Base-by-base conservation (phyloP, 2,329 filamentous ascomycete species). In the Stagonosporopsis chrysanthemi region DNA sequence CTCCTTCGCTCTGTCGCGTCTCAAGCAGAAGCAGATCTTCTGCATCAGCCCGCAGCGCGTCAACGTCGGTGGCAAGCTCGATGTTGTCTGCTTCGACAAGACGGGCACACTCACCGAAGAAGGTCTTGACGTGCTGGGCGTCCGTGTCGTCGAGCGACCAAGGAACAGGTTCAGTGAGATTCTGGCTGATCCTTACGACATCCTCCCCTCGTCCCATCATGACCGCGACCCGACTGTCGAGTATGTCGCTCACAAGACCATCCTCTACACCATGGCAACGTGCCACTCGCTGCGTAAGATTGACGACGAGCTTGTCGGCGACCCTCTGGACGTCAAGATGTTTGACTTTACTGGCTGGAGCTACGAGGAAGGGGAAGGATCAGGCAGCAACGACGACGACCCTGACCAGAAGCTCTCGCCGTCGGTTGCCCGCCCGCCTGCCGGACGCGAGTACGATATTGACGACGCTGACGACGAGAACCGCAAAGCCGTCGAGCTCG, bases 71-170 rank as follows among this genome's bases (percentile, higher is more conserved):
- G 95, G 96, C 46, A 98, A 98, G 76, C 80, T 99, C 4, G 95
- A 99, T 72, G 86, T 98, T 11, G 90, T 99, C 79, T 97, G 94
- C 77, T 99, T 99, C 64, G 95, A 99, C 79, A 99, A 99, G 79
- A 99, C 95, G 0, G 95, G 95, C n/a, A 99, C 95, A 0, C 80
- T 99, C 51, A 99, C 95, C 0, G 95, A 98, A 76, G 95, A 99
- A 75, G 95, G 95, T 0, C 80, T 99, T 39, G 96, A 99, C 74
- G 91, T 99, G 17, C 83, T 99, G 12, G 95, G 95, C 12, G 87
- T 97, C 19, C 87, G 92, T 31, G 87, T 95, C 6, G 91, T 92
- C 9, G 86, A 89, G 53, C 81, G 83, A 45, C 83, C 83, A 1
- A 77, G 81, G 14, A 83, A 84, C 62, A 81, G 84, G 50, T 96